Percentiles rank a stretch among this genome's conserved stretches.
Conservation (phyloP, 2,329 filamentous ascomycete genomes). For the Cladosporium colombiae region DNA sequence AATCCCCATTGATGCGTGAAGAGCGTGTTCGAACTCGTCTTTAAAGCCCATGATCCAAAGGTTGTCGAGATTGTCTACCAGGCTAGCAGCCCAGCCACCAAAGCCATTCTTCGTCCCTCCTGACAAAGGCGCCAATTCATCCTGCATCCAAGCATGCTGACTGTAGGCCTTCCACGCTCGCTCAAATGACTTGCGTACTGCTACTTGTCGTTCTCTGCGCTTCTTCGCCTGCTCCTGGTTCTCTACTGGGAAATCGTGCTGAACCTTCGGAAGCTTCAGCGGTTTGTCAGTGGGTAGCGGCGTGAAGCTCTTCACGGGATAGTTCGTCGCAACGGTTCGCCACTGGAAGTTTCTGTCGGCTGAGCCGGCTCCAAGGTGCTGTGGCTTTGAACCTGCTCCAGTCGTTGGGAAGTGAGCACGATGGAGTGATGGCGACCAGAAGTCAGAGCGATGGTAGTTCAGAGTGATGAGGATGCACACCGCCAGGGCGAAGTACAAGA, state of each 20-base stretch:
- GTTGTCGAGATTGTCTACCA: slow-evolving; percentile 50
- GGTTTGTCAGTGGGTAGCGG: slow-evolving; percentile 43
- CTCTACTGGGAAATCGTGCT: slow-evolving; percentile 44
- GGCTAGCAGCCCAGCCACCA: slow-evolving; percentile 50
- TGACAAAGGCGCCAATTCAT: slow-evolving; percentile 49
- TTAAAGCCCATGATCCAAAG: slow-evolving; percentile 52
- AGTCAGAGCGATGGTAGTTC: slow-evolving; percentile 36
- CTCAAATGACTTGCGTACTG: slow-evolving; percentile 46
- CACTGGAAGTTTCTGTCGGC: slow-evolving; percentile 39
- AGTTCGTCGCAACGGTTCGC: slow-evolving; percentile 42
- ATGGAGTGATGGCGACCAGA: slow-evolving; percentile 4
- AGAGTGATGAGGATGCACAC: slow-evolving; percentile 40
- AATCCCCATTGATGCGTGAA: slow-evolving; percentile 45
- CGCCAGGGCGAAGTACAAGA: slow-evolving; percentile 38
- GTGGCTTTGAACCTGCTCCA: not conserved
- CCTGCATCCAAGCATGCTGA: slow-evolving; percentile 50
- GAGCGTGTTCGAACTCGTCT: slow-evolving; percentile 50
- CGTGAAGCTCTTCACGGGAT: slow-evolving; percentile 41
- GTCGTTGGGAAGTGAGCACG: not conserved
- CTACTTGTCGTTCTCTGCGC: slow-evolving; percentile 39
- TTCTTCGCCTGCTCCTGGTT: slow-evolving; percentile 32
- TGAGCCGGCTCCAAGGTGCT: slow-evolving; percentile 2
- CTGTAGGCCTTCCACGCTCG: slow-evolving; percentile 49
- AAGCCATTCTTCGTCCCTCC: slow-evolving; percentile 44
- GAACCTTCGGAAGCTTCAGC: slow-evolving; percentile 44